Evolutionary conservation across 1,284 basidiomycete species (phyloP).

Genomic region (Xerocomus amazonicus): DNA sequence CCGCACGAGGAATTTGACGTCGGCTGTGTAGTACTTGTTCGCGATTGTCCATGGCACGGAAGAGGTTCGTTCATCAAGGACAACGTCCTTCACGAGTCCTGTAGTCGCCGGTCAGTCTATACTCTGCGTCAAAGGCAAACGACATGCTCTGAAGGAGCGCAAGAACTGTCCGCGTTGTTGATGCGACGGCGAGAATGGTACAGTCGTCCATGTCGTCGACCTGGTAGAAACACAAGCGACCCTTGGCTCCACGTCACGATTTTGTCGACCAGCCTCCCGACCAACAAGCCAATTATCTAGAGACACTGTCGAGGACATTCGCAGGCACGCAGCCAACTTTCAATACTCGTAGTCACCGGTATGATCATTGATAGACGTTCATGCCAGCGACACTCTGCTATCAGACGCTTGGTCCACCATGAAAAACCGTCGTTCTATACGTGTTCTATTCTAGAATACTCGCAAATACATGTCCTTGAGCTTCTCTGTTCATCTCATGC

Average conservation of each 20-base stretch:
- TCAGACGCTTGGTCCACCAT: too few relatives aligned
- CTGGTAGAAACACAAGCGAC: not conserved
- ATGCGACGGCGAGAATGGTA: constrained; percentile 29
- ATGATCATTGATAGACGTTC: too few relatives aligned
- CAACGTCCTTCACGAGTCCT: constrained; percentile 27
- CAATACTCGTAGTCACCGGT: too few relatives aligned
- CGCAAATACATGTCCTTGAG: not conserved
- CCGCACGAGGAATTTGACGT: constrained; percentile 64
- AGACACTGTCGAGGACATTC: too few relatives aligned
- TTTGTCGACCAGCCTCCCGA: too few relatives aligned
- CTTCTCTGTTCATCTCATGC: constrained; percentile 13
- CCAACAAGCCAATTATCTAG: too few relatives aligned
- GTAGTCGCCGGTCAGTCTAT: constrained; percentile 25
- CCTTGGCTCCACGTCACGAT: too few relatives aligned
- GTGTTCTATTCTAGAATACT: not conserved
- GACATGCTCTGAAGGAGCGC: constrained; percentile 26
- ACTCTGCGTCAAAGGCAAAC: not conserved
- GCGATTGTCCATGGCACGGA: constrained; percentile 70
- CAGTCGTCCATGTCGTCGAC: constrained; percentile 17
- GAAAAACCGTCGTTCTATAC: too few relatives aligned
- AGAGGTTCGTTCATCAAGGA: constrained; percentile 16
- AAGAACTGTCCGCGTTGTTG: constrained; percentile 18
- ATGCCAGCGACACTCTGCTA: too few relatives aligned
- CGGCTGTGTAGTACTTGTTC: constrained; percentile 84
- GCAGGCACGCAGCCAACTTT: too few relatives aligned